These are phyloP conservation scores for Spencermartinsiella europaea DNA, from an alignment of 805 yeast species.

Conservation along the genomic window DNA sequence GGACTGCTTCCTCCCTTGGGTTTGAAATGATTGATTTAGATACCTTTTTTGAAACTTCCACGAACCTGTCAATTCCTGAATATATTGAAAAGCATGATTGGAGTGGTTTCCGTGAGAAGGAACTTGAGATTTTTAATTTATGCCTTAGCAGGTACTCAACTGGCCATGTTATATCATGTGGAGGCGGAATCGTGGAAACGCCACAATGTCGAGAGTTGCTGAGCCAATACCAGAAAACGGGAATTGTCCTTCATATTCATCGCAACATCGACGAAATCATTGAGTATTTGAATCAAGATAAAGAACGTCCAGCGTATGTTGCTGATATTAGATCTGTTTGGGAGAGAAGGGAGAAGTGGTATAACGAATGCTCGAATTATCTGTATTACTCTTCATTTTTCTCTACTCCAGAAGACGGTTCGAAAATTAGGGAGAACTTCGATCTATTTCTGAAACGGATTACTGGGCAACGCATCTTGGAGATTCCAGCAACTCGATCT, in stretches of 20 bases:
- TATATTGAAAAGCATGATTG: constrained; percentile 69
- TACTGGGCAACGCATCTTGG: constrained; percentile 45
- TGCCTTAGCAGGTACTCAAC: constrained; percentile 38
- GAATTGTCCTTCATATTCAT: constrained; percentile 83
- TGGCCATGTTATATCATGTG: constrained; percentile 79
- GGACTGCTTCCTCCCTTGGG: constrained; percentile 68
- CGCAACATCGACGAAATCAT: constrained; percentile 80
- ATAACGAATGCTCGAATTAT: constrained; percentile 72
- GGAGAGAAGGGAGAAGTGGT: constrained; percentile 74
- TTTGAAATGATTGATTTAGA: constrained; percentile 68
- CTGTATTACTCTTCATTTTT: constrained; percentile 76
- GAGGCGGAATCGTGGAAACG: constrained; percentile 92
- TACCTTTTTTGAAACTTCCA: constrained; percentile 53
- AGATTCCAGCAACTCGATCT: constrained; percentile 43
- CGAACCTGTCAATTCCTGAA: constrained; percentile 35
- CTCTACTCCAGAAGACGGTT: constrained; percentile 47
- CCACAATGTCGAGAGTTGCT: constrained; percentile 60
- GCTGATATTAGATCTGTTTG: constrained; percentile 81
- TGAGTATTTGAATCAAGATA: constrained; percentile 66
- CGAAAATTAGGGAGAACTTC: constrained; percentile 54
- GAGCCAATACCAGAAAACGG: constrained; percentile 46
- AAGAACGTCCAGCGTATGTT: constrained; percentile 80
- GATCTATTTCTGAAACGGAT: constrained; percentile 52
- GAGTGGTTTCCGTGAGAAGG: constrained; percentile 77
- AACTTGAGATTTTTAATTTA: constrained; percentile 51